Evolutionary conservation across 306 rosid genomes (phyloP).

Genomic region (Lathyrus aphaca): DNA sequence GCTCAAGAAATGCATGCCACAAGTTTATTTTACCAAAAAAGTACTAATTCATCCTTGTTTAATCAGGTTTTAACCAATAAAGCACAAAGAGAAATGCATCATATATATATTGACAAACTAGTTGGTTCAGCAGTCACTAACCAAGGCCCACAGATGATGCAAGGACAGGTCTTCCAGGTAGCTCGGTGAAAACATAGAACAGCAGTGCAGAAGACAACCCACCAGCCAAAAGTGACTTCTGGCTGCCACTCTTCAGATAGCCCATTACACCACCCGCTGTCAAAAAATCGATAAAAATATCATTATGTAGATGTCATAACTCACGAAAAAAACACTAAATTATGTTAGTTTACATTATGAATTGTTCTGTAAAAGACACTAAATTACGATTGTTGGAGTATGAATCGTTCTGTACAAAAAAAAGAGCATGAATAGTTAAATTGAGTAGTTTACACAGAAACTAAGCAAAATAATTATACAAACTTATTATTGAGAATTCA

Average conservation of each 20-base stretch:
- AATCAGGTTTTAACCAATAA: too few species aligned
- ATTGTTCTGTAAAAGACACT: too few species aligned
- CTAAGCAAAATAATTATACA: not conserved
- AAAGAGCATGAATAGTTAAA: too few species aligned
- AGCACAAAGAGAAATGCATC: constrained; percentile 20
- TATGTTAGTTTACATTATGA: too few species aligned
- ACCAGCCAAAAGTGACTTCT: constrained; percentile 90
- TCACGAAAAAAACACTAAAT: not conserved
- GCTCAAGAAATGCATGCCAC: constrained; percentile 18
- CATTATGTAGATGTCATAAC: not conserved
- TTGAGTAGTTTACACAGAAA: too few species aligned
- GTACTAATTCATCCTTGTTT: not conserved
- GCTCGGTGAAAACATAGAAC: constrained; percentile 63
- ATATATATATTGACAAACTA: constrained; percentile 3
- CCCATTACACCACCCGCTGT: constrained; percentile 96
- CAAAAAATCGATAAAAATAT: constrained; percentile 29
- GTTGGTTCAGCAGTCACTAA: constrained; percentile 40
- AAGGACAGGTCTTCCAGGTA: constrained; percentile 76
- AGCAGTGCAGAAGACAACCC: constrained; percentile 71
- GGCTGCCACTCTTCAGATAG: constrained; percentile 92
- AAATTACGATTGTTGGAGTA: too few species aligned
- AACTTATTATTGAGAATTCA: not conserved
- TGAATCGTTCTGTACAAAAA: too few species aligned
- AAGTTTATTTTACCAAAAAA: not conserved
- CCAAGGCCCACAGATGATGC: constrained; percentile 97